These are phyloP conservation scores for Salix exigua DNA, from an alignment of 345 rosid species.

Conservation along the genomic window DNA sequence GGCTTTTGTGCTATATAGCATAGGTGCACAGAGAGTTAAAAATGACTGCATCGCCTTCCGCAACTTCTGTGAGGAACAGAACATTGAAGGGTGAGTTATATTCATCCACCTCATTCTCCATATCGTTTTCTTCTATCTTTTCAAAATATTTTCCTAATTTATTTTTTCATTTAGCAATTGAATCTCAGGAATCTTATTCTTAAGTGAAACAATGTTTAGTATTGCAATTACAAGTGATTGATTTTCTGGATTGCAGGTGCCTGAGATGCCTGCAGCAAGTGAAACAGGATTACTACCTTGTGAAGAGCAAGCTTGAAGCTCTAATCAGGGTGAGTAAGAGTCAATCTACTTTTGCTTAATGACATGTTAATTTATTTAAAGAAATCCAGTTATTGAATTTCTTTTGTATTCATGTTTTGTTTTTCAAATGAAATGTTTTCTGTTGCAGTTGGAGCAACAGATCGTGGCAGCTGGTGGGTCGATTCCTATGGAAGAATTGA, in stretches of 20 bases:
- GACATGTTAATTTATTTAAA: not conserved
- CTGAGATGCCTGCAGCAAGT: slow-evolving; percentile 77
- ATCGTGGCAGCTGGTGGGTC: slow-evolving; percentile 86
- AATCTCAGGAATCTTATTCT: not conserved
- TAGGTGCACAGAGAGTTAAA: slow-evolving; percentile 86
- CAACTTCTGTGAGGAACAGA: slow-evolving; percentile 73
- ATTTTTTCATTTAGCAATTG: not conserved
- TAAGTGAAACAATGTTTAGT: not conserved
- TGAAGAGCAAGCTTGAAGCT: slow-evolving; percentile 76
- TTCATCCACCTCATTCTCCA: not conserved
- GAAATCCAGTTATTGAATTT: not conserved
- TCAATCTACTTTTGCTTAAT: not conserved
- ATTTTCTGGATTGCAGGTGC: slow-evolving; percentile 45
- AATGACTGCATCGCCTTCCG: slow-evolving; percentile 81
- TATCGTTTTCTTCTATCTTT: not conserved
- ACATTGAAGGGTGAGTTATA: slow-evolving; percentile 60
- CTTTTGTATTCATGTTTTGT: not conserved
- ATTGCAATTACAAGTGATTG: not conserved
- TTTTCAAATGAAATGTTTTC: not conserved
- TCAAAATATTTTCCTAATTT: not conserved
- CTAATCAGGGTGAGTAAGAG: slow-evolving; percentile 54
- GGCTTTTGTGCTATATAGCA: slow-evolving; percentile 49
- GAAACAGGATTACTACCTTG: slow-evolving; percentile 68
- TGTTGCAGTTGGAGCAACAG: slow-evolving; percentile 79
- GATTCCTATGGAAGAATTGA: slow-evolving; percentile 48